A percentile compares a stretch with the other conserved stretches of the same genome.
Conservation (phyloP, 257 asterid species). For the Nicotiana paniculata region DNA sequence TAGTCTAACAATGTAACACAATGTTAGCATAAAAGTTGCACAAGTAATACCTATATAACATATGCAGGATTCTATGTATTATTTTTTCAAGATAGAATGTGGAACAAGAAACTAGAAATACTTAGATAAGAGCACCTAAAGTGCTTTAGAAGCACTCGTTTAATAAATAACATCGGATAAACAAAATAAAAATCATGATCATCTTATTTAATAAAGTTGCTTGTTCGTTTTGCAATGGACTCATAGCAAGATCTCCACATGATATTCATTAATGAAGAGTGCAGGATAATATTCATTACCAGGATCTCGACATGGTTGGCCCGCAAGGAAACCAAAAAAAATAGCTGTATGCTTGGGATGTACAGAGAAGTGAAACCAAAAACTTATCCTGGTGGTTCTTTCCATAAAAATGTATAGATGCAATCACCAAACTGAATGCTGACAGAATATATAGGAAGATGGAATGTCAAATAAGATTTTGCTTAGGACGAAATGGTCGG, state of each 20-base stretch:
- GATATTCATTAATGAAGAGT: not conserved
- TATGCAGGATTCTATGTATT: not conserved
- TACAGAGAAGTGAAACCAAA: not conserved
- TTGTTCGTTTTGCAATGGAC: not conserved
- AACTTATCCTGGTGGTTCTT: not conserved
- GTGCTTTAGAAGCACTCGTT: not conserved
- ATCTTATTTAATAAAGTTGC: not conserved
- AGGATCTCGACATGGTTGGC: not conserved
- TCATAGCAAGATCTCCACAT: not conserved
- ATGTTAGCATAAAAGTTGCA: not conserved
- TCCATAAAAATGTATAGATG: not conserved
- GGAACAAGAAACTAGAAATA: constrained; percentile 1
- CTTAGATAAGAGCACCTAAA: not conserved
- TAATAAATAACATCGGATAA: not conserved
- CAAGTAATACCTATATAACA: not conserved
- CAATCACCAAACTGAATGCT: not conserved
- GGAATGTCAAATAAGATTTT: not conserved
- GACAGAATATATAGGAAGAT: not conserved
- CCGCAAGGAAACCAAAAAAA: not conserved
- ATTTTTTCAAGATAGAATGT: not conserved
- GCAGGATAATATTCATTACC: not conserved
- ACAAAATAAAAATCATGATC: not conserved
- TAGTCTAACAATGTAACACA: not conserved
- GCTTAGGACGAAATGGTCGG: not conserved
- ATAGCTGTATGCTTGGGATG: not conserved